Conservation (phyloP, 2,329 filamentous ascomycete genomes). For the Botrytis deweyae region DNA sequence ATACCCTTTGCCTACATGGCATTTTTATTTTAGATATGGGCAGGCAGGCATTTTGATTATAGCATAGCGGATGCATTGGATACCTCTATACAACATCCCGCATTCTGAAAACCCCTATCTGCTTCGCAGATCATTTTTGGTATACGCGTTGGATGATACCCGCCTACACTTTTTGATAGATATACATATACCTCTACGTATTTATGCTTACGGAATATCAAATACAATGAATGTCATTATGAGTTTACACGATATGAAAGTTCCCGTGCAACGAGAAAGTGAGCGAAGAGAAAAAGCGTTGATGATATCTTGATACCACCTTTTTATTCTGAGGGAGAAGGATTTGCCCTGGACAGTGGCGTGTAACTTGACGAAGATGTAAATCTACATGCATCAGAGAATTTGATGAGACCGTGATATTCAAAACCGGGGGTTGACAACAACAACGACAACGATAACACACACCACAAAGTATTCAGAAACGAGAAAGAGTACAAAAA, state of each 20-base stretch:
- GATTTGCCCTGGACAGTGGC: background rate
- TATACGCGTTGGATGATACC: background rate
- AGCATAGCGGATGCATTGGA: background rate
- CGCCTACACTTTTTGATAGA: background rate
- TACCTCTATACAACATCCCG: background rate
- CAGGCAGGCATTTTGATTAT: background rate
- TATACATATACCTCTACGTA: background rate
- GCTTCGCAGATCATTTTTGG: background rate
- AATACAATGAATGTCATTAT: background rate
- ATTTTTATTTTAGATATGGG: background rate
- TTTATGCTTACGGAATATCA: background rate
- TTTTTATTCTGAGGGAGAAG: accelerated
- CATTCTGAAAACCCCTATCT: background rate
- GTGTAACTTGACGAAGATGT: background rate
- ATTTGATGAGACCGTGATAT: background rate
- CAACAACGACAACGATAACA: background rate
- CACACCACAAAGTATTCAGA: background rate
- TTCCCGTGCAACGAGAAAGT: background rate
- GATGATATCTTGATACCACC: background rate
- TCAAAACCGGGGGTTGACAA: background rate
- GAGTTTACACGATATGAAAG: background rate
- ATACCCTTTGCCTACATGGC: background rate
- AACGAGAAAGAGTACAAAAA: background rate
- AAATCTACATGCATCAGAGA: background rate
- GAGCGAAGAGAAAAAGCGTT: background rate